Evolutionary conservation across 257 asterid genomes (phyloP).

Genomic region (Primulina huaijiensis): DNA sequence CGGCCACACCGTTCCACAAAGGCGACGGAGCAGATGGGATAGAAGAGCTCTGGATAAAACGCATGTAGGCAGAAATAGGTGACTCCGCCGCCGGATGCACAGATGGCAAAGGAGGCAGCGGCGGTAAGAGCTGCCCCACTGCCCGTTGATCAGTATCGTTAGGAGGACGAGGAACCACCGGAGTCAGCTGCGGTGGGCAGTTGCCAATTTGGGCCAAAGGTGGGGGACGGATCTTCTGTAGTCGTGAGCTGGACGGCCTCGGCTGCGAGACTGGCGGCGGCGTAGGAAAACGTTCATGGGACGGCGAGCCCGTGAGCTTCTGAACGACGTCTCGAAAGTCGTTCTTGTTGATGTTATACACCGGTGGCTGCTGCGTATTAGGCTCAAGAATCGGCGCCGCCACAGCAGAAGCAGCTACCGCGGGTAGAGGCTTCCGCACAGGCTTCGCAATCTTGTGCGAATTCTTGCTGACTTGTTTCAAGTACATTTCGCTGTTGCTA

Average conservation of each 20-base stretch:
- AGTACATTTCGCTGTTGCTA: slow-evolving; percentile 25
- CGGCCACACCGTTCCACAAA: slow-evolving; percentile 22
- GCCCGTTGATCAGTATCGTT: slow-evolving; percentile 37
- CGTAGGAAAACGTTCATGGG: slow-evolving; percentile 56
- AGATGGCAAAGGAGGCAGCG: slow-evolving; percentile 60
- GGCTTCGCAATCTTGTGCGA: slow-evolving; percentile 43
- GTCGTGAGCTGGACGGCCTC: slow-evolving; percentile 63
- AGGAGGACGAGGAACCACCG: slow-evolving; percentile 22
- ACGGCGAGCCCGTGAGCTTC: slow-evolving; percentile 84
- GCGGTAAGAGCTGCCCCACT: slow-evolving; percentile 35
- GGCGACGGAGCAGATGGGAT: slow-evolving; percentile 6
- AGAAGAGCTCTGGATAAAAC: slow-evolving; percentile 27
- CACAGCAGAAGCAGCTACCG: neutral
- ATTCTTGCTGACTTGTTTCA: slow-evolving; percentile 33
- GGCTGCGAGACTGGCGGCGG: slow-evolving; percentile 50
- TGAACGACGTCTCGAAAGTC: slow-evolving; percentile 90
- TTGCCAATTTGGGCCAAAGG: slow-evolving; percentile 65
- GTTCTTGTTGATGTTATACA: slow-evolving; percentile 74
- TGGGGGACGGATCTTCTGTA: slow-evolving; percentile 93
- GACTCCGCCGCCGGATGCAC: slow-evolving; percentile 58
- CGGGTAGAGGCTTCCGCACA: slow-evolving; percentile 34
- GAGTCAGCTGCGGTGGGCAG: slow-evolving; percentile 42
- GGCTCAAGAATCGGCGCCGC: slow-evolving; percentile 26
- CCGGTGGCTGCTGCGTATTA: slow-evolving; percentile 60
- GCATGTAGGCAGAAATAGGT: slow-evolving; percentile 56